Conservation (phyloP, 2,329 filamentous ascomycete genomes). For the Aureobasidium sp. region DNA sequence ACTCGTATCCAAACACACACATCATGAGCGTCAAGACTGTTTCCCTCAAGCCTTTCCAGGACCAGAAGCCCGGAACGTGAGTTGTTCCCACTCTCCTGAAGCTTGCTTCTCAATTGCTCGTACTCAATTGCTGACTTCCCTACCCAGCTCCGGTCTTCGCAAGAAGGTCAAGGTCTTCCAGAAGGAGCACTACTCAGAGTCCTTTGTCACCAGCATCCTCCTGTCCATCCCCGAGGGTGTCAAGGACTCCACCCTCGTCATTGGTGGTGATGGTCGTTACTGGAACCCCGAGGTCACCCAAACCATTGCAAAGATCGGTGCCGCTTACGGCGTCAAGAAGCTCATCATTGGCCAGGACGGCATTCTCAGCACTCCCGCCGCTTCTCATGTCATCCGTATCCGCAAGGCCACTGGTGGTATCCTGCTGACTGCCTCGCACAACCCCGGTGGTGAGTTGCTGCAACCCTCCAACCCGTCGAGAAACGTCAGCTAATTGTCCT, state of each 20-base stretch:
- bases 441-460: constrained; percentile 72
- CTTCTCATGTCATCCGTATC: constrained; percentile 92
- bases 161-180: constrained; percentile 99
- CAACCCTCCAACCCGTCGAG: neutral
- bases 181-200: constrained; percentile 88
- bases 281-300: constrained; percentile 97
- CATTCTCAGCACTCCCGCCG: constrained; percentile 92
- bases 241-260: constrained; percentile 82
- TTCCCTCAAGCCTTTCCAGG: constrained; percentile 74
- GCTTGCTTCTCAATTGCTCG: neutral
- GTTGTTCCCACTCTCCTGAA: constrained; percentile 35
- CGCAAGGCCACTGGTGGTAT: constrained; percentile 94
- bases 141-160: constrained; percentile 78
- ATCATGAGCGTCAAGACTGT: constrained; percentile 71
- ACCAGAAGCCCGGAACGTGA: constrained; percentile 99
- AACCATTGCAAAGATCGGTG: constrained; percentile 92
- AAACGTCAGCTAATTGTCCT: neutral
- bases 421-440: constrained; percentile 92
- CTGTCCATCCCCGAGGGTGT: constrained; percentile 93
- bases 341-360: constrained; percentile 91
- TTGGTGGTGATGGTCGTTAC: constrained; percentile 93
- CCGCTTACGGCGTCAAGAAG: constrained; percentile 98
- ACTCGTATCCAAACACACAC: neutral
- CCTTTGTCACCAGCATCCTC: constrained; percentile 89
- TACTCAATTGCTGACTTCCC: neutral